phyloP scores from a whole-genome alignment of 1,139 yeast species.

The Torulaspora globosa region DNA sequence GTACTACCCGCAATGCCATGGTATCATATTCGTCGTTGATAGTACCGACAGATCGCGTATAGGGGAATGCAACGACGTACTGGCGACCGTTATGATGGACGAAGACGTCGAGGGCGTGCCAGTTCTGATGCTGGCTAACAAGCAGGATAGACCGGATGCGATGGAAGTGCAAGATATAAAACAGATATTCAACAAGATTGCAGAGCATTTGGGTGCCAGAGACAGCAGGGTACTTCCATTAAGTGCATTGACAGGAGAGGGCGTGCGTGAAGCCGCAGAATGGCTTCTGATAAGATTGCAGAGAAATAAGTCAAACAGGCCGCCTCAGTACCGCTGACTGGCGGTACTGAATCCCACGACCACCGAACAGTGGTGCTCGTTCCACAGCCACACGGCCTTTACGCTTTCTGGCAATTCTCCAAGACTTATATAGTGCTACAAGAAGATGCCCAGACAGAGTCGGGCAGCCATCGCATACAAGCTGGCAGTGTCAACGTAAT shows the following conservation, averaged over 20 bases:
- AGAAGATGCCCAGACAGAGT: background rate
- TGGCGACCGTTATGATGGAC: conserved; percentile 41
- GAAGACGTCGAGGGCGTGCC: conserved; percentile 75
- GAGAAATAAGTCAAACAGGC: conserved; percentile 69
- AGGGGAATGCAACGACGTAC: conserved; percentile 68
- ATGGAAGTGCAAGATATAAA: conserved; percentile 75
- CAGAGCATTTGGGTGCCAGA: conserved; percentile 81
- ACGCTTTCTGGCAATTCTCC: background rate
- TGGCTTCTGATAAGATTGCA: conserved; percentile 79
- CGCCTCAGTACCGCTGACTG: conserved; percentile 46
- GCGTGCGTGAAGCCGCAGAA: conserved; percentile 78
- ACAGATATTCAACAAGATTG: conserved; percentile 72
- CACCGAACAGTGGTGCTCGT: too few relatives aligned
- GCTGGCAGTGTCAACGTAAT: background rate
- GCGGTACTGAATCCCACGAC: background rate
- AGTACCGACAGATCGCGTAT: conserved; percentile 80
- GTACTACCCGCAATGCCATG: conserved; percentile 83
- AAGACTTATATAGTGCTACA: background rate
- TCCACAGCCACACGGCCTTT: too few relatives aligned
- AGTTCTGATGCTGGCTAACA: conserved; percentile 88
- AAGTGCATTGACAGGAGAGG: conserved; percentile 82
- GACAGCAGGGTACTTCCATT: conserved; percentile 88
- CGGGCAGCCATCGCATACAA: background rate
- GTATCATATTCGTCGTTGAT: conserved; percentile 86
- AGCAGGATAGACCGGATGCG: conserved; percentile 84